These are phyloP conservation scores for Tetrapisispora fleetii DNA, from an alignment of 805 yeast genomes.

Conservation along the genomic window DNA sequence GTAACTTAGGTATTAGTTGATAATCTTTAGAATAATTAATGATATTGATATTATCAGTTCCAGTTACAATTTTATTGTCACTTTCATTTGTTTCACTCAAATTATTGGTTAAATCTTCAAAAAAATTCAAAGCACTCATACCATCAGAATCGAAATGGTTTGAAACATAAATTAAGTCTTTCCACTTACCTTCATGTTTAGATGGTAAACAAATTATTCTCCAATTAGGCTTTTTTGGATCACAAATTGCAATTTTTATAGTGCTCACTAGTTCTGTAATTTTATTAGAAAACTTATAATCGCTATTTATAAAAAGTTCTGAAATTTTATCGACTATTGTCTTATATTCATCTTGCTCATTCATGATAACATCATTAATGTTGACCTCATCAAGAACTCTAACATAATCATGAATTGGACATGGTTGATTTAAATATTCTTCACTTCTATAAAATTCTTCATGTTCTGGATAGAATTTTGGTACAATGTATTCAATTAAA, in stretches of 20 bases:
- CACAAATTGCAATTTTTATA: slow-evolving; percentile 12
- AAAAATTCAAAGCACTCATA: slow-evolving; percentile 14
- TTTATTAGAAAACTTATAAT: slow-evolving; percentile 6
- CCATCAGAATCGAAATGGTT: slow-evolving; percentile 23
- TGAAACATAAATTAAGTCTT: slow-evolving; percentile 13
- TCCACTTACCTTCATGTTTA: background rate
- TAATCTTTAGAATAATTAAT: slow-evolving; percentile 11
- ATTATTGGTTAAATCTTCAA: slow-evolving; percentile 12
- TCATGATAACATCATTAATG: slow-evolving; percentile 15
- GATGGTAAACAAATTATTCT: slow-evolving; percentile 14
- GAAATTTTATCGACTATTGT: slow-evolving; percentile 5
- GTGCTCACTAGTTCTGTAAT: slow-evolving; percentile 10
- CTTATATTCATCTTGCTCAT: slow-evolving; percentile 14
- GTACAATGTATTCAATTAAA: slow-evolving; percentile 13
- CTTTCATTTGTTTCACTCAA: slow-evolving; percentile 2
- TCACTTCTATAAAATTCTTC: slow-evolving; percentile 13
- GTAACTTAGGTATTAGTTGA: slow-evolving; percentile 8
- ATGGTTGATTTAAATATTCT: slow-evolving; percentile 14
- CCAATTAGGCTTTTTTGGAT: slow-evolving; percentile 17
- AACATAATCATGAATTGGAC: slow-evolving; percentile 18
- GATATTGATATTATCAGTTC: background rate
- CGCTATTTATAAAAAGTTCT: slow-evolving; percentile 8
- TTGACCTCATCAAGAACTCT: slow-evolving; percentile 10
- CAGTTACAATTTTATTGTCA: background rate
- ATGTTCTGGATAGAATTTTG: slow-evolving; percentile 11